Evolutionary conservation across 495 filamentous ascomycete genomes (phyloP), one percentile per base, ranked within the genome.

Genomic region (Penicillium lividum): DNA sequence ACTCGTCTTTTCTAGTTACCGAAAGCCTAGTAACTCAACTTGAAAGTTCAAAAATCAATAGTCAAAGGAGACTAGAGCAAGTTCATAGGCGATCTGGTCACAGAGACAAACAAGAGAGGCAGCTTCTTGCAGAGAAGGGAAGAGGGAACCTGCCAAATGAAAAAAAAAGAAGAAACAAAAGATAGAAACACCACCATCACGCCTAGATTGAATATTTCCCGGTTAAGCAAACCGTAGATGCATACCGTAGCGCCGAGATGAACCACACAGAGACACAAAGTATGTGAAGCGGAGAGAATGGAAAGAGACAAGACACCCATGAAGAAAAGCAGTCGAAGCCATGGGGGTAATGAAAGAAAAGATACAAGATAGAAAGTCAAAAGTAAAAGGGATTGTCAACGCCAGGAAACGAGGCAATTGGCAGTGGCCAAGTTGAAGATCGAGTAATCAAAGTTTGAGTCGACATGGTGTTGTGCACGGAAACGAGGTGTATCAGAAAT

Each of bases 321-420:
- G 34, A 40, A 13, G 11, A 40, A 40, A 40, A 16, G 15, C 30
- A 22, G 52, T 22, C 7, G 29, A 43, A 51, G n/a, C 15, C 25
- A 52, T 25, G 13, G 33, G 40, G 43, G 38, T 2, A 11, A 56
- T 60, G 22, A 47, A 42, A 54, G 53, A 13, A 47, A 64, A 68
- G 60, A 57, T 64, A 64, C 58, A 61, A 36, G 52, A 36, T 52
- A 60, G 54, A 44, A 65, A 65, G 51, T 13, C 13, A 53, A 31
- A 44, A 28, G 15, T 30, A 16, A 16, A 9, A 22, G 22, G 22
- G 22, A 22, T 22, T 22, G 27, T 22, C 10, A 38, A n/a, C n/a
- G 28, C 53, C 27, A 34, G 16, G 53, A 55, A 25, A 15, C 34
- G 47, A 7, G 22, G 29, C 16, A 18, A n/a, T 5, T 22, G n/a